Conservation (phyloP, 2,329 filamentous ascomycete species). For the Cytospora schulzeri region DNA sequence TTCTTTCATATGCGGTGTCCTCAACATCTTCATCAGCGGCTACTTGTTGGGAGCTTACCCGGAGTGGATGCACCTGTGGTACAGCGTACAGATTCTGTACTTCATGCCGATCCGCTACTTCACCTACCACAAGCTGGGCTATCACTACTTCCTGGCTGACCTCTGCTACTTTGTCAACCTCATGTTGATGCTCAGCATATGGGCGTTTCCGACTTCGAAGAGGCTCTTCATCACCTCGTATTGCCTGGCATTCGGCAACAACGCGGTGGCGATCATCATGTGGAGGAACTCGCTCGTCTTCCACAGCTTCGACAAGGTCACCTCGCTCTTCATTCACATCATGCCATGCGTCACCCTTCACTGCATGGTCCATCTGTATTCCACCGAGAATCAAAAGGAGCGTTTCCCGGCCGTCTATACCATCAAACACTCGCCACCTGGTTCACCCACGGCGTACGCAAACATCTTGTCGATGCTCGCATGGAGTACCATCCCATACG, state of each 20-base stretch:
- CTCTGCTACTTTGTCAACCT: constrained; percentile 98
- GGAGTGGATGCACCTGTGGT: constrained; percentile 90
- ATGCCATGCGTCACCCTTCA: constrained; percentile 97
- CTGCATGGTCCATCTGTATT: constrained; percentile 82
- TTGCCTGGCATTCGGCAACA: constrained; percentile 93
- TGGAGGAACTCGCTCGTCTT: constrained; percentile 99
- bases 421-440: constrained; percentile 70
- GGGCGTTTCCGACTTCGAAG: constrained; percentile 88
- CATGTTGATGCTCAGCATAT: constrained; percentile 77
- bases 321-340: constrained; percentile 97
- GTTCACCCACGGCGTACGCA: constrained; percentile 78
- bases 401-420: constrained; percentile 84
- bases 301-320: constrained; percentile 97
- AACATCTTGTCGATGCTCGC: constrained; percentile 81
- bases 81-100: constrained; percentile 81
- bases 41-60: constrained; percentile 88
- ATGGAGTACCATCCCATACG: constrained; percentile 93
- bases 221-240: constrained; percentile 89
- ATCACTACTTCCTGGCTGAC: constrained; percentile 96
- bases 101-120: constrained; percentile 97
- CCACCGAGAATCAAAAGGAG: constrained; percentile 62
- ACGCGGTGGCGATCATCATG: constrained; percentile 97
- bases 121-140: constrained; percentile 87
- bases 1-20: constrained; percentile 91
- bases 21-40: constrained; percentile 96